Percentiles rank a stretch among this genome's conserved stretches.
Evolutionary conservation across 257 asterid genomes (phyloP).

Genomic region (Ilex asprella): DNA sequence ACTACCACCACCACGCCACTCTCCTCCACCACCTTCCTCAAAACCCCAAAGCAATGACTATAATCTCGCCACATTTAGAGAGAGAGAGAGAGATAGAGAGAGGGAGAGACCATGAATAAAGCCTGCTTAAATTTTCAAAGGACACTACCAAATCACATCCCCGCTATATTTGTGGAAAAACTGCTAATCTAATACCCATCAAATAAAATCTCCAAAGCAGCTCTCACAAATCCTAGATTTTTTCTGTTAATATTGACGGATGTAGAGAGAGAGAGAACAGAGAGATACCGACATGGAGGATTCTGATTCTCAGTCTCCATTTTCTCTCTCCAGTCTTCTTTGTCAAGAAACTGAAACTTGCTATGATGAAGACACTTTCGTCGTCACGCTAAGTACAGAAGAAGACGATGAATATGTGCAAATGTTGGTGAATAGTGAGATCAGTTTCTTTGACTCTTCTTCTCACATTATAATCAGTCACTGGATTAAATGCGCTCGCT

Average conservation of each 20-base stretch:
- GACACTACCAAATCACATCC: no score
- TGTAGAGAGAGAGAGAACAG: not conserved
- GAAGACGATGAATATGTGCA: constrained; percentile 35
- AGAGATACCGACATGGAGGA: constrained; percentile 21
- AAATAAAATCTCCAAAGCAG: no score
- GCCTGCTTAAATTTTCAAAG: no score
- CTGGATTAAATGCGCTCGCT: constrained; percentile 39
- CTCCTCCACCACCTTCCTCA: no score
- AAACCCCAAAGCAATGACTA: no score
- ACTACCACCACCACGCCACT: no score
- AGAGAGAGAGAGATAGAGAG: no score
- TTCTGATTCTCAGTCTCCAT: constrained; percentile 13
- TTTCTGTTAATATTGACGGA: not conserved
- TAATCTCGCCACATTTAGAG: no score
- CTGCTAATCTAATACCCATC: no score
- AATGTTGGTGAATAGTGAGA: constrained; percentile 37
- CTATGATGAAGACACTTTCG: constrained; percentile 14
- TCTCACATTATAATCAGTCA: constrained; percentile 1
- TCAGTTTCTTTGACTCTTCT: constrained; percentile 13
- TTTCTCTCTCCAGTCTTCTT: constrained; percentile 20
- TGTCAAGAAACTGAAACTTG: constrained; percentile 30
- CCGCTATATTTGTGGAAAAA: no score
- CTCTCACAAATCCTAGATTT: not conserved
- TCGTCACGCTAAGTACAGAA: not conserved
- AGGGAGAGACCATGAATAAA: no score